These are phyloP conservation scores for Oryza australiensis DNA, from an alignment of 176 grass and related monocot genomes.

Conservation along the genomic window DNA sequence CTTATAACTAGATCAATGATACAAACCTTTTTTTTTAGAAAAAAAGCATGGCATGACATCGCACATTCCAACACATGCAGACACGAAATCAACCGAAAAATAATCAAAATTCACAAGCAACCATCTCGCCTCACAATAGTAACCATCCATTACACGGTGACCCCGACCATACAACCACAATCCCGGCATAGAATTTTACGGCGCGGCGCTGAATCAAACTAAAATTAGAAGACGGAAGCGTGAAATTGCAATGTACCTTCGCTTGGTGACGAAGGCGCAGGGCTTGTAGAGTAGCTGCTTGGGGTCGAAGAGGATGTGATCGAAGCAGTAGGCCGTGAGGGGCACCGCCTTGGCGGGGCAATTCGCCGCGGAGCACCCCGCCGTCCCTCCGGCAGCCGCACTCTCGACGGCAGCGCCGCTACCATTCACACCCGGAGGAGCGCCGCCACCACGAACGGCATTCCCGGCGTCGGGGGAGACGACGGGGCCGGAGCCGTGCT, in stretches of 20 bases:
- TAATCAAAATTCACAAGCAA: background rate
- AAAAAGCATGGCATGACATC: background rate
- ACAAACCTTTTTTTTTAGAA: background rate
- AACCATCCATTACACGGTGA: background rate
- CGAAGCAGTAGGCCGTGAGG: conserved; percentile 20
- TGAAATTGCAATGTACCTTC: conserved; percentile 27
- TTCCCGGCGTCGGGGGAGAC: background rate
- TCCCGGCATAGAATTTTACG: background rate
- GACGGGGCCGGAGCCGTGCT: conserved; percentile 25
- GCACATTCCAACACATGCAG: background rate
- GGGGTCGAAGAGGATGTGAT: conserved; percentile 36
- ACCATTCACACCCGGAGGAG: background rate
- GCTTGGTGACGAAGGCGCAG: conserved; percentile 21
- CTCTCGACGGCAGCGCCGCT: background rate
- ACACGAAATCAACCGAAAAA: background rate
- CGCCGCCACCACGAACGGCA: background rate
- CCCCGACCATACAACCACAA: background rate
- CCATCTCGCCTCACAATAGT: background rate
- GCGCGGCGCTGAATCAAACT: background rate
- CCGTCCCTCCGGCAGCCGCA: background rate
- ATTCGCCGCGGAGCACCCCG: background rate
- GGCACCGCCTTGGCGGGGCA: conserved; percentile 34
- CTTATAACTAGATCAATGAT: background rate
- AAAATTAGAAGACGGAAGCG: background rate
- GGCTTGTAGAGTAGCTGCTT: conserved; percentile 40